These are phyloP conservation scores for Annulohypoxylon nitens DNA, from an alignment of 495 filamentous ascomycete genomes.

Conservation along the genomic window DNA sequence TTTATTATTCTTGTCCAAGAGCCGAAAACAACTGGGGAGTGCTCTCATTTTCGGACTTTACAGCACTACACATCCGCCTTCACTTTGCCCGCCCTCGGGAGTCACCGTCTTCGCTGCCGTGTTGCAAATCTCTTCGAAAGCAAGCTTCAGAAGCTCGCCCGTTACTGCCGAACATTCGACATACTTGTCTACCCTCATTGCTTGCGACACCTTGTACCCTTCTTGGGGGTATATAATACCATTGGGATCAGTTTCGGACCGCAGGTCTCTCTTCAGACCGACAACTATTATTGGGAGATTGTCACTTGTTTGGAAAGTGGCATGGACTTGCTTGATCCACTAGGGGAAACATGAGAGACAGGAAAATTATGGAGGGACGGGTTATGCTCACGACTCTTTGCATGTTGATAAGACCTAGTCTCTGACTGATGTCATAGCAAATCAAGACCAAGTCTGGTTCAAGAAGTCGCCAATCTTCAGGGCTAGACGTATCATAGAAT, in stretches of 20 bases:
- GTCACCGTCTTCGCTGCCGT: conserved; percentile 74
- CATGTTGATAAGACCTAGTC: conserved; percentile 72
- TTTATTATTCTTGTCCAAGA: not conserved
- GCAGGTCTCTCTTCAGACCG: conserved; percentile 84
- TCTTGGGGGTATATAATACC: conserved; percentile 80
- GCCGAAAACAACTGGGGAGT: not conserved
- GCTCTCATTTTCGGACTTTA: conserved; percentile 31
- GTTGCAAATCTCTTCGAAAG: conserved; percentile 81
- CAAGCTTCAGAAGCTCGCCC: conserved; percentile 80
- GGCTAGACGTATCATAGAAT: conserved; percentile 82
- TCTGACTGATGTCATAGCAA: conserved; percentile 83
- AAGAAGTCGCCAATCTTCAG: conserved; percentile 80
- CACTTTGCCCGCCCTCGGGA: conserved; percentile 58
- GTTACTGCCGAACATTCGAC: conserved; percentile 90
- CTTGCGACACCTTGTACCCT: conserved; percentile 79
- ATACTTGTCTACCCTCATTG: conserved; percentile 87
- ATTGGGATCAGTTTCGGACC: conserved; percentile 72
- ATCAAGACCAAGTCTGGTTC: conserved; percentile 79
- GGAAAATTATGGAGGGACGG: conserved; percentile 15
- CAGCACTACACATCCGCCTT: conserved; percentile 57
- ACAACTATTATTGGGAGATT: conserved; percentile 79
- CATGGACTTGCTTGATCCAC: conserved; percentile 78
- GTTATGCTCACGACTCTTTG: conserved; percentile 66
- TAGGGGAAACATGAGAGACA: conserved; percentile 47
- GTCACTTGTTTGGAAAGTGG: conserved; percentile 70